Evolutionary conservation across 2,329 filamentous ascomycete species (phyloP).

Genomic region (Botryotinia globosa): DNA sequence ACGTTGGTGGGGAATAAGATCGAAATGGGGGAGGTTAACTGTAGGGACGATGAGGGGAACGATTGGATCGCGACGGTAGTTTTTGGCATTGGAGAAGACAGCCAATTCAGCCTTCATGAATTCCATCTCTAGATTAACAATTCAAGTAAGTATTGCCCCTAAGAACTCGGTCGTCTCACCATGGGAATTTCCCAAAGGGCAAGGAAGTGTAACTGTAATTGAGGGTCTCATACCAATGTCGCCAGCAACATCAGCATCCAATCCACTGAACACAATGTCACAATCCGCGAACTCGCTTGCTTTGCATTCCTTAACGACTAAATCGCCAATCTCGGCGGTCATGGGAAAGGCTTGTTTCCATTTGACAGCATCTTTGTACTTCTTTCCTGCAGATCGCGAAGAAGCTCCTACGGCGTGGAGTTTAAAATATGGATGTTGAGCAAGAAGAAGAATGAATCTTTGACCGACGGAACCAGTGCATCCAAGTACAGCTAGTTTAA

Average conservation of each 20-base stretch:
- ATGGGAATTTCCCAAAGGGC: neutral
- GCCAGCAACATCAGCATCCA: conserved; percentile 89
- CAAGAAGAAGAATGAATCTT: conserved; percentile 89
- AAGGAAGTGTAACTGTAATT: neutral
- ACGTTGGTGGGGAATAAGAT: conserved; percentile 86
- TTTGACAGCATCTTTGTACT: conserved; percentile 87
- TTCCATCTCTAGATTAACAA: conserved; percentile 66
- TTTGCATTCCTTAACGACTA: conserved; percentile 82
- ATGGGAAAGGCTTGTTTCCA: conserved; percentile 93
- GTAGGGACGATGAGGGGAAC: conserved; percentile 94
- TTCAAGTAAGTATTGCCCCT: neutral
- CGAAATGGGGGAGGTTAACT: conserved; percentile 85
- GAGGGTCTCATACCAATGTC: conserved; percentile 66
- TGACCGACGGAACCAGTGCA: conserved; percentile 94
- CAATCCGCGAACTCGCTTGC: conserved; percentile 83
- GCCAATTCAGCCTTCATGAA: conserved; percentile 85
- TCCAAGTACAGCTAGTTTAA: conserved; percentile 68
- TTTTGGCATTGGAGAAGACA: conserved; percentile 97
- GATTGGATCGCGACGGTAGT: conserved; percentile 85
- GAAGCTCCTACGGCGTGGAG: conserved; percentile 90
- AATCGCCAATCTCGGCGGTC: conserved; percentile 68
- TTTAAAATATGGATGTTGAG: conserved; percentile 80
- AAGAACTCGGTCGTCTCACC: too few species aligned
- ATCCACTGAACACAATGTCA: conserved; percentile 87
- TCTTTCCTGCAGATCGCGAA: conserved; percentile 84